Evolutionary conservation across 441 rosid species (phyloP).

Genomic region (Brassica hybrid): DNA sequence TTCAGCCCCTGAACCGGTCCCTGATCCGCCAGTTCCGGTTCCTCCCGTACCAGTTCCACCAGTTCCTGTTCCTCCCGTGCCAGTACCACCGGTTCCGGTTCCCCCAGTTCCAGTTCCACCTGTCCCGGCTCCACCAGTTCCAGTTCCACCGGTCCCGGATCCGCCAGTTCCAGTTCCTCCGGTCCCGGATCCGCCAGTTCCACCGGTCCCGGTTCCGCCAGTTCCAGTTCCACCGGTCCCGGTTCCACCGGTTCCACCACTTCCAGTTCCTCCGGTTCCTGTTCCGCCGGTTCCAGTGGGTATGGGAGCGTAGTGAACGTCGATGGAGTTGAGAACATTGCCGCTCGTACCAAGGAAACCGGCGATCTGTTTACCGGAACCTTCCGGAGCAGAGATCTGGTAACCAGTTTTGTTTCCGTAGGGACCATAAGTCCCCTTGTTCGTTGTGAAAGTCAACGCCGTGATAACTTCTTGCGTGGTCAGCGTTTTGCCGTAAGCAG

Average conservation of each 20-base stretch:
- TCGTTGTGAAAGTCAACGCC: constrained; percentile 31
- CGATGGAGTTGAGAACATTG: constrained; percentile 37
- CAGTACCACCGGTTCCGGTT: neutral
- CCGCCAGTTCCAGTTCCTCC: no score
- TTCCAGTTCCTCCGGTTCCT: neutral
- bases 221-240: neutral
- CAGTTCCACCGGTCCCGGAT: neutral
- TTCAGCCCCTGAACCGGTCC: neutral
- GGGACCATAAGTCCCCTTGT: constrained; percentile 37
- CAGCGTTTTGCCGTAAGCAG: constrained; percentile 35
- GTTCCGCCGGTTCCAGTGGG: neutral
- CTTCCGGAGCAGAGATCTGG: constrained; percentile 35
- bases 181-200: neutral
- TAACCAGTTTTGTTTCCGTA: constrained; percentile 37
- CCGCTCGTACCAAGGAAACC: constrained; percentile 39
- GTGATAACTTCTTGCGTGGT: constrained; percentile 26
- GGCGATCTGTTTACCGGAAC: constrained; percentile 33
- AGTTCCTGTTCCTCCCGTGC: neutral
- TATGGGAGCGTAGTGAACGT: constrained; percentile 35
- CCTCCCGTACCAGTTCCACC: neutral
- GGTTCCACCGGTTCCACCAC: neutral
- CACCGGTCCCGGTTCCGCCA: neutral
- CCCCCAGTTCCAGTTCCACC: neutral
- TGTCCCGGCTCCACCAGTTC: neutral
- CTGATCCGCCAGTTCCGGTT: neutral